Evolutionary conservation across 495 filamentous ascomycete species (phyloP).

Genomic region (Daldinia childiae): DNA sequence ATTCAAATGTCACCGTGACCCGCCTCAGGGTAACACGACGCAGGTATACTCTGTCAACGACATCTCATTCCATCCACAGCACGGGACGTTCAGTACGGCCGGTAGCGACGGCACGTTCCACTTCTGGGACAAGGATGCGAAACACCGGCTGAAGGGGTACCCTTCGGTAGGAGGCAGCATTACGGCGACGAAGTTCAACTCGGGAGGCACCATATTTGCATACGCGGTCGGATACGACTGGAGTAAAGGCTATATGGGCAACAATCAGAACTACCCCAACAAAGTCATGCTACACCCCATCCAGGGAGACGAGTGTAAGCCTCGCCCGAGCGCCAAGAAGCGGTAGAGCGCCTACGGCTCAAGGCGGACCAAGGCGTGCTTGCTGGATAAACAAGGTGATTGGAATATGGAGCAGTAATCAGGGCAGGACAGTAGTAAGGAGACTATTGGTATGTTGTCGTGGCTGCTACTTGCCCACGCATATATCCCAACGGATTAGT

Average conservation of each 20-base stretch:
- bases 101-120: slow-evolving; percentile 90
- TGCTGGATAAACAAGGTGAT: not conserved
- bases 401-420: not conserved
- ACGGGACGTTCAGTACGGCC: slow-evolving; percentile 89
- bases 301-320: slow-evolving; percentile 81
- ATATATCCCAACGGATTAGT: not conserved
- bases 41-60: slow-evolving; percentile 92
- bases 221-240: slow-evolving; percentile 95
- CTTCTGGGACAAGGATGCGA: slow-evolving; percentile 91
- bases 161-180: slow-evolving; percentile 85
- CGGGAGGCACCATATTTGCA: slow-evolving; percentile 81
- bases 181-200: slow-evolving; percentile 79
- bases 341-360: slow-evolving; percentile 55
- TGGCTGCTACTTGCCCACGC: not conserved
- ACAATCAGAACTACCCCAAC: slow-evolving; percentile 73
- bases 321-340: slow-evolving; percentile 75
- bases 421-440: not conserved
- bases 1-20: slow-evolving; percentile 92
- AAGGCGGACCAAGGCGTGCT: not conserved
- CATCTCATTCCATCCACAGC: slow-evolving; percentile 83
- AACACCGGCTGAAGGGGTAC: slow-evolving; percentile 86
- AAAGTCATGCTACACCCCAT: slow-evolving; percentile 91
- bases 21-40: slow-evolving; percentile 67
- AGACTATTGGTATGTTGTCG: not conserved
- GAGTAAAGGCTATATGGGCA: slow-evolving; percentile 84